A percentile compares a stretch with the other conserved stretches of the same genome.
Conservation (phyloP, 768 basidiomycete species). For the Suillus spraguei region DNA sequence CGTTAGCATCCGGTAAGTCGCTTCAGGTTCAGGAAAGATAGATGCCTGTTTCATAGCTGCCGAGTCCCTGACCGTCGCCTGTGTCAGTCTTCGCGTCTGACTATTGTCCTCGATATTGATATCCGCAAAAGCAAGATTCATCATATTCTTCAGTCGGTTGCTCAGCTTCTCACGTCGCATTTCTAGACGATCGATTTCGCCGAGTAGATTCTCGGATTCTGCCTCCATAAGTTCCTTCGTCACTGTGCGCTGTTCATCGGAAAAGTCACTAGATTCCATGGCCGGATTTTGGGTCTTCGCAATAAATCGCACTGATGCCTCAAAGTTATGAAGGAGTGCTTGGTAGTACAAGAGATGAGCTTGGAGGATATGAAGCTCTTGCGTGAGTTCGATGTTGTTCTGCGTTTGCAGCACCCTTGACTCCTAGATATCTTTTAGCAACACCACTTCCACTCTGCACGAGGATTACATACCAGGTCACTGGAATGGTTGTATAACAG, state of each 20-base stretch:
- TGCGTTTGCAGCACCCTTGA: constrained; percentile 41
- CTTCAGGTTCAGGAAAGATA: constrained; percentile 26
- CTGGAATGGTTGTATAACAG: constrained; percentile 52
- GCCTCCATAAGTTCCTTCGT: constrained; percentile 42
- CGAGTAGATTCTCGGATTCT: constrained; percentile 50
- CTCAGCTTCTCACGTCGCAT: constrained; percentile 31
- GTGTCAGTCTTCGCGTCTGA: constrained; percentile 53
- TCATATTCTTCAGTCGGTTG: constrained; percentile 35
- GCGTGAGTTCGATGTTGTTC: constrained; percentile 44
- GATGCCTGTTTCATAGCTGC: constrained; percentile 39
- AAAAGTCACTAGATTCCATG: constrained; percentile 34
- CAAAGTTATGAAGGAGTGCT: constrained; percentile 55
- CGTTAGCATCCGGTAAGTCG: neutral
- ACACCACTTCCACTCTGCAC: neutral
- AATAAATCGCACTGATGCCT: constrained; percentile 52
- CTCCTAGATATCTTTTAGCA: constrained; percentile 39
- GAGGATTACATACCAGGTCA: constrained; percentile 42
- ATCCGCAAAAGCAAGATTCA: constrained; percentile 49
- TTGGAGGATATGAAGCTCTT: constrained; percentile 55
- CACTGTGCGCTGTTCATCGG: constrained; percentile 9
- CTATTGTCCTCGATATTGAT: constrained; percentile 60
- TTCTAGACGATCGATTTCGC: constrained; percentile 53
- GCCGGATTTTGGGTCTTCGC: constrained; percentile 50
- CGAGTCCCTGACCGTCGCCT: constrained; percentile 45
- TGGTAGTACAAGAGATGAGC: constrained; percentile 61